Evolutionary conservation across 768 basidiomycete species (phyloP).

Genomic region (Amyloporia xantha): DNA sequence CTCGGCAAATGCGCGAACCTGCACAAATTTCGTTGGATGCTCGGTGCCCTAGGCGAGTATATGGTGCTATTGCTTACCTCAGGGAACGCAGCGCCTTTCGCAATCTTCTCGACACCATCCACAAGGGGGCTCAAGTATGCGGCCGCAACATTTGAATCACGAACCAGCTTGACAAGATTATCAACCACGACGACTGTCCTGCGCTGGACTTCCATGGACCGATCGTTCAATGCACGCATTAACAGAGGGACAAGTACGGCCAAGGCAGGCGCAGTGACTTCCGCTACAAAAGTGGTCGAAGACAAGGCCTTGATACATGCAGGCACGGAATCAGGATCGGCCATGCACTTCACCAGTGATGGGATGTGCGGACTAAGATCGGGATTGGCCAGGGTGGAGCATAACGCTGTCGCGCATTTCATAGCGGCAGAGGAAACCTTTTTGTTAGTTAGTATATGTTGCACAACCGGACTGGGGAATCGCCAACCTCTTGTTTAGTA

Average conservation of each 20-base stretch:
- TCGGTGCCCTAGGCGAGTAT: too few species aligned
- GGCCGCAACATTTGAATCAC: slow-evolving; percentile 85
- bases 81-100: slow-evolving; percentile 88
- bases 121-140: slow-evolving; percentile 82
- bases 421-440: slow-evolving; percentile 82
- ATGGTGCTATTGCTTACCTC: too few species aligned
- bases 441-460: slow-evolving; percentile 1
- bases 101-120: slow-evolving; percentile 87
- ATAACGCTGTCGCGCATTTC: slow-evolving; percentile 87
- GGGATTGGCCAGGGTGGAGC: slow-evolving; percentile 86
- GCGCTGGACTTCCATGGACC: slow-evolving; percentile 94
- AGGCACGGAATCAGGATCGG: slow-evolving; percentile 79
- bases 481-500: slow-evolving; percentile 83
- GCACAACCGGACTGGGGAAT: slow-evolving; percentile 1
- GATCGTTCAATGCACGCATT: slow-evolving; percentile 85
- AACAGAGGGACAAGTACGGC: slow-evolving; percentile 93
- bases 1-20: slow-evolving; percentile 90
- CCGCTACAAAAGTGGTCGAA: slow-evolving; percentile 93
- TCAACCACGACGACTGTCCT: slow-evolving; percentile 92
- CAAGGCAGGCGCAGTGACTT: slow-evolving; percentile 93
- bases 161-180: slow-evolving; percentile 95
- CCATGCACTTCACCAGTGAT: slow-evolving; percentile 90
- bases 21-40: too few species aligned
- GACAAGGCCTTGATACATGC: slow-evolving; percentile 94
- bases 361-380: slow-evolving; percentile 88